Base-by-base conservation (phyloP, 2,329 filamentous ascomycete genomes). In the Fusarium sp. region DNA sequence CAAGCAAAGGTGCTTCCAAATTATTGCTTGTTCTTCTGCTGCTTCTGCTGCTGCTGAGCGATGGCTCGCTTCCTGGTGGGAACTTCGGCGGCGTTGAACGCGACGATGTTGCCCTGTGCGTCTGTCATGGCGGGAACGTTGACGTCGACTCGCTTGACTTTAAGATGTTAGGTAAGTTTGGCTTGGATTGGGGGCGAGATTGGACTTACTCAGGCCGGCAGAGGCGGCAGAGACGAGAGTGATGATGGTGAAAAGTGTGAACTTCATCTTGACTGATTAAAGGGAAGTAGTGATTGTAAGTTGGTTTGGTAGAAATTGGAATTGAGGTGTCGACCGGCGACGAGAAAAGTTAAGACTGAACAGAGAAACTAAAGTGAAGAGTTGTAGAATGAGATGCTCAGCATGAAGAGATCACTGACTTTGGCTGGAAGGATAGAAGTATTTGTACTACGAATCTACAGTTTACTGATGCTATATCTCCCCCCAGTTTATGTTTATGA, bases 281-380 rank as follows among this genome's bases (percentile, higher is more conserved):
- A 37, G 52, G 33, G 33, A 15, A 42, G 36, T 46, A 38, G 42
- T 49, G 52, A 9, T 56, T 45, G 53, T 54, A 47, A 57, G 73
- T 64, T 70, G 38, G 30, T 40, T 44, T 51, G 41, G 34, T 57
- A 52, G 37, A 41, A 42, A 11, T 70, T 54, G 69, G 76, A 71
- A 75, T 72, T 61, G 58, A 73, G 31, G 77, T 76, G 84, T 86
- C 84, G 84, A 75, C 84, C 84, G 82, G 84, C 84, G 84, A 86
- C 83, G 76, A 78, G 74, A 74, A 76, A 74, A 76, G 67, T 42
- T 46, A 63, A 51, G 55, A 46, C 50, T 58, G 40, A 38, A 55
- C 50, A 33, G 42, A 51, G 50, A 51, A 56, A 38, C 55, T 53
- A 53, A 44, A 45, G 26, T 33, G 44, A 54, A 31, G 38, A 69